Percentiles rank a stretch among this genome's conserved stretches.
Evolutionary conservation across 331 rosid species (phyloP).

Genomic region (Stylosanthes scabra): DNA sequence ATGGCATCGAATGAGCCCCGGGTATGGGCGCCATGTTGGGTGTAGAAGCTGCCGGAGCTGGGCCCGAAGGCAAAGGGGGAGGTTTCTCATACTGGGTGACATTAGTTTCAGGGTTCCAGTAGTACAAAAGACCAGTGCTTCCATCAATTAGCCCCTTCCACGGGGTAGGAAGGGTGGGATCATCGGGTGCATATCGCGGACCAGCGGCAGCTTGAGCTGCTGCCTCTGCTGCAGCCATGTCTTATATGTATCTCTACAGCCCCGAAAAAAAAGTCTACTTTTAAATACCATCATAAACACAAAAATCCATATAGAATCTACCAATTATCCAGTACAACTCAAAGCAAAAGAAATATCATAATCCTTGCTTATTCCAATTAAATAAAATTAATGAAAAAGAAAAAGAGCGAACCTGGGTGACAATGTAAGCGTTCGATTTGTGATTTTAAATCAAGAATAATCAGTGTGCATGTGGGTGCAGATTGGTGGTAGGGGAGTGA

Average conservation of each 20-base stretch:
- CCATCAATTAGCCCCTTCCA: slow-evolving; percentile 99
- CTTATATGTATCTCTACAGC: slow-evolving; percentile 38
- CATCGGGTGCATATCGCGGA: slow-evolving; percentile 96
- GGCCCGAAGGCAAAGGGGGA: slow-evolving; percentile 50
- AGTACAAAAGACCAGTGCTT: slow-evolving; percentile 75
- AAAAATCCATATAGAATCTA: neutral
- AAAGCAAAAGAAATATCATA: neutral
- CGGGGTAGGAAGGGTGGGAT: slow-evolving; percentile 88
- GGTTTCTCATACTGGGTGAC: slow-evolving; percentile 95
- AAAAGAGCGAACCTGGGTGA: neutral
- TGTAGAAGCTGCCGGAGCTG: slow-evolving; percentile 47
- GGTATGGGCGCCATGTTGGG: slow-evolving; percentile 76
- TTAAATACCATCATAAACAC: neutral
- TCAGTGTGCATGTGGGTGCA: neutral
- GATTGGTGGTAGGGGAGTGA: neutral
- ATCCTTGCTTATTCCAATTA: neutral
- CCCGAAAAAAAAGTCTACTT: neutral
- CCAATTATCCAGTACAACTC: neutral
- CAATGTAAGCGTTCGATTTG: neutral
- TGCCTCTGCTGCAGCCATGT: slow-evolving; percentile 79
- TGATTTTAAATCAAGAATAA: neutral
- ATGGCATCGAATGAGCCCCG: slow-evolving; percentile 45
- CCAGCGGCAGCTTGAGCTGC: slow-evolving; percentile 65
- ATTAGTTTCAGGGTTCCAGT: slow-evolving; percentile 97
- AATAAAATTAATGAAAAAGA: neutral